A percentile compares a stretch with the other conserved stretches of the same genome.
Evolutionary conservation across 139 green algal genomes (phyloP).

Genomic region (Coelastrella sp.): DNA sequence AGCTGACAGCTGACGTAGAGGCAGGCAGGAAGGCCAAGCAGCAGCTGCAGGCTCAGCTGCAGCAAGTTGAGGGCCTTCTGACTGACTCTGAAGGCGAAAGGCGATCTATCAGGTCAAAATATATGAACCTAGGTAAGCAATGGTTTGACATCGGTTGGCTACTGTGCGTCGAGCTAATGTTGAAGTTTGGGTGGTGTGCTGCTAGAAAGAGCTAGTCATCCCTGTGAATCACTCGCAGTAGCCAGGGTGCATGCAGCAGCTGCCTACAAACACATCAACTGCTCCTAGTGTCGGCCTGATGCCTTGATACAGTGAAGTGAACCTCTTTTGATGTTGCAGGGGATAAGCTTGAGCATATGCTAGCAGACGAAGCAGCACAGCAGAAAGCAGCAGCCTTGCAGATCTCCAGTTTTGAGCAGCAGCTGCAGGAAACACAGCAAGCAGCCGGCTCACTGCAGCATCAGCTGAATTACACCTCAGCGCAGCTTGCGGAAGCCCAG

Average conservation of each 20-base stretch:
- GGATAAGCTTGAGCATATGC: slow-evolving; percentile 35
- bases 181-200: too few relatives aligned
- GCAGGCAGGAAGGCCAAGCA: not conserved
- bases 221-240: not conserved
- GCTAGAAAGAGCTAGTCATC: too few relatives aligned
- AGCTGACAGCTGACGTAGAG: not conserved
- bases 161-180: too few relatives aligned
- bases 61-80: slow-evolving; percentile 39
- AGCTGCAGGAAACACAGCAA: slow-evolving; percentile 3
- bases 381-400: slow-evolving; percentile 26
- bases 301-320: too few relatives aligned
- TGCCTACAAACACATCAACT: too few relatives aligned
- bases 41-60: not conserved
- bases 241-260: not conserved
- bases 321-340: not conserved
- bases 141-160: too few relatives aligned
- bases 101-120: slow-evolving; percentile 16
- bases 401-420: not conserved
- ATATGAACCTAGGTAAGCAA: slow-evolving; percentile 33
- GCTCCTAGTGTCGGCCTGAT: too few relatives aligned
- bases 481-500: slow-evolving; percentile 28
- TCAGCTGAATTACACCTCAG: not conserved
- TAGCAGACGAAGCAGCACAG: slow-evolving; percentile 23
- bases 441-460: not conserved
- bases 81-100: slow-evolving; percentile 42